Evolutionary conservation across 2,329 filamentous ascomycete genomes (phyloP).

Genomic region (Fusarium oxysporum): DNA sequence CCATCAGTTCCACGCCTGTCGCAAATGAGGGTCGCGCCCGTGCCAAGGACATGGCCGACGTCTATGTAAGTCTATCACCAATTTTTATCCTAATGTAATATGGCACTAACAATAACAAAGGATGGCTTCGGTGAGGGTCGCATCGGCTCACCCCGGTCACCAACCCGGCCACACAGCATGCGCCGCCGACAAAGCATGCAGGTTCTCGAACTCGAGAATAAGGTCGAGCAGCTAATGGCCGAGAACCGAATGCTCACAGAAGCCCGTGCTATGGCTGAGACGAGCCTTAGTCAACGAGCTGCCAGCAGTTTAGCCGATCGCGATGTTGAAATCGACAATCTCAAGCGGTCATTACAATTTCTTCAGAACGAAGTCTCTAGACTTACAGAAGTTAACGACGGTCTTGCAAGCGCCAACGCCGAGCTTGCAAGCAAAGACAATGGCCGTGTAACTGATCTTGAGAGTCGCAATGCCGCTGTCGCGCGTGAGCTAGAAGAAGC

Average conservation of each 20-base stretch:
- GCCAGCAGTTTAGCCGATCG: slow-evolving; percentile 81
- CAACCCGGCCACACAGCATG: slow-evolving; percentile 93
- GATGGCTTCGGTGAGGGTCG: slow-evolving; percentile 94
- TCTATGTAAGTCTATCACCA: slow-evolving; percentile 79
- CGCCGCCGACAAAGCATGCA: slow-evolving; percentile 98
- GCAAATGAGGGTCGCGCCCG: slow-evolving; percentile 90
- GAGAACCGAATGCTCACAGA: slow-evolving; percentile 87
- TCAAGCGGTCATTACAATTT: slow-evolving; percentile 82
- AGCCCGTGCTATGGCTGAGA: slow-evolving; percentile 76
- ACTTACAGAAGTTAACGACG: slow-evolving; percentile 84
- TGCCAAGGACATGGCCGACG: slow-evolving; percentile 87
- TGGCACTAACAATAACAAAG: slow-evolving; percentile 60
- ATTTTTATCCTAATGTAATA: slow-evolving; percentile 17
- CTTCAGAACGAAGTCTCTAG: slow-evolving; percentile 85
- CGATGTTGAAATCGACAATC: slow-evolving; percentile 85
- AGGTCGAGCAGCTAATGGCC: slow-evolving; percentile 83
- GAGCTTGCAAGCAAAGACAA: slow-evolving; percentile 81
- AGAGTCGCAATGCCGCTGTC: slow-evolving; percentile 73
- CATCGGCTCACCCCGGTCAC: slow-evolving; percentile 87
- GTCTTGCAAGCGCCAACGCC: slow-evolving; percentile 80
- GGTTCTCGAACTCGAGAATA: slow-evolving; percentile 88
- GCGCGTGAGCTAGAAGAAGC: slow-evolving; percentile 76
- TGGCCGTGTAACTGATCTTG: slow-evolving; percentile 75
- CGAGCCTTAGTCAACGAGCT: slow-evolving; percentile 71
- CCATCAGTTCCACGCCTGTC: slow-evolving; percentile 68